phyloP scores from a whole-genome alignment of 2,329 filamentous ascomycete species.

The Microcyclosporella mali region DNA sequence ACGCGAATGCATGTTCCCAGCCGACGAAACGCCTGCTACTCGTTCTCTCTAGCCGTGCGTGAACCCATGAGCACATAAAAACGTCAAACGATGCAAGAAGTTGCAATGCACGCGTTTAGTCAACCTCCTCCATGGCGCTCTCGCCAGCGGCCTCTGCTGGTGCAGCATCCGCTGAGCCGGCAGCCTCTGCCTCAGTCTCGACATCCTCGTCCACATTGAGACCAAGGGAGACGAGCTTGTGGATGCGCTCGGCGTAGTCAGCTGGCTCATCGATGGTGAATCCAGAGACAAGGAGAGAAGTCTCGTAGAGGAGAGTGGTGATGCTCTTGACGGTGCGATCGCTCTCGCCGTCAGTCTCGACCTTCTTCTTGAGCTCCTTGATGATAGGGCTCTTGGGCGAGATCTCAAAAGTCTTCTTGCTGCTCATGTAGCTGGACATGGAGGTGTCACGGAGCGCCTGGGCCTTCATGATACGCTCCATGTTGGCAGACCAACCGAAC shows the following conservation, averaged over 20 bases:
- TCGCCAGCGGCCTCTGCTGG: slow-evolving; percentile 64
- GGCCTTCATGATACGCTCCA: slow-evolving; percentile 99
- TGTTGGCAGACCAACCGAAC: slow-evolving; percentile 99
- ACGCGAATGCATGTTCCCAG: not conserved
- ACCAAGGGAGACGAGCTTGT: slow-evolving; percentile 98
- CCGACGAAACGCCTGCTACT: slow-evolving; percentile 10
- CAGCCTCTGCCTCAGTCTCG: slow-evolving; percentile 58
- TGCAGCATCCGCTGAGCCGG: slow-evolving; percentile 53
- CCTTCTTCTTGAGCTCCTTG: slow-evolving; percentile 99
- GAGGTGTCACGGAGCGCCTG: slow-evolving; percentile 99
- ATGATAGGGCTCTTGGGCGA: slow-evolving; percentile 97
- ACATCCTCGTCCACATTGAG: slow-evolving; percentile 95
- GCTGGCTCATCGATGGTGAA: slow-evolving; percentile 99
- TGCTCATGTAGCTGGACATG: slow-evolving; percentile 99
- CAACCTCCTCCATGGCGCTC: slow-evolving; percentile 99
- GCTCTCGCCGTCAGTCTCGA: slow-evolving; percentile 93
- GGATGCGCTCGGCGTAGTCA: slow-evolving; percentile 96
- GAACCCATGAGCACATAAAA: slow-evolving; percentile 13
- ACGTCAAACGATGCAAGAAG: slow-evolving; percentile 11
- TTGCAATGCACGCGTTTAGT: slow-evolving; percentile 53
- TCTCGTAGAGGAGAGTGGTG: slow-evolving; percentile 97
- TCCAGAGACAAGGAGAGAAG: slow-evolving; percentile 92
- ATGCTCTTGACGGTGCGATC: slow-evolving; percentile 99
- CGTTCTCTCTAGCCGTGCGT: slow-evolving; percentile 13
- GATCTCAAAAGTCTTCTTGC: slow-evolving; percentile 99